These are phyloP conservation scores for Melastoma candidum DNA, from an alignment of 441 rosid genomes.

Conservation along the genomic window DNA sequence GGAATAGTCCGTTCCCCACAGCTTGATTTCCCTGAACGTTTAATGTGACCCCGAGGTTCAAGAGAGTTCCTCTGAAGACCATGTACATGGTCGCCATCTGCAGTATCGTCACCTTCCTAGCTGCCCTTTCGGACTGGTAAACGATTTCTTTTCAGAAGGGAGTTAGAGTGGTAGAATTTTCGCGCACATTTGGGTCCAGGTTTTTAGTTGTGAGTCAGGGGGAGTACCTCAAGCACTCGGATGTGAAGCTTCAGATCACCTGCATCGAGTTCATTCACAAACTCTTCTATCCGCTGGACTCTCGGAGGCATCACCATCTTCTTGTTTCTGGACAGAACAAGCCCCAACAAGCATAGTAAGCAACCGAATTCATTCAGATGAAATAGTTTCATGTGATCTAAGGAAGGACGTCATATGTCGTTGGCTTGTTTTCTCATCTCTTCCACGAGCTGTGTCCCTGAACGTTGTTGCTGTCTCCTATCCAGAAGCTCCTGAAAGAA, in stretches of 20 bases:
- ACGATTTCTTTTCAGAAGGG: conserved; percentile 2
- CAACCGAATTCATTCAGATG: too few relatives aligned
- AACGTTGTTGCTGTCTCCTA: conserved; percentile 32
- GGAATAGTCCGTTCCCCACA: conserved; percentile 64
- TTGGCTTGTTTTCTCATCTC: conserved; percentile 82
- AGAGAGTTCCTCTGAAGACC: conserved; percentile 71
- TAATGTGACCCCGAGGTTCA: conserved; percentile 71
- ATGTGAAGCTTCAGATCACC: conserved; percentile 93
- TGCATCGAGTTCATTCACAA: conserved; percentile 76
- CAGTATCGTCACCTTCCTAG: conserved; percentile 67
- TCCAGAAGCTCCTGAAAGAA: conserved; percentile 74
- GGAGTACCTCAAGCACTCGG: conserved; percentile 81
- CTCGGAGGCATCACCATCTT: conserved; percentile 83
- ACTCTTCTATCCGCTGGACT: conserved; percentile 79
- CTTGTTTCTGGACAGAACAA: conserved; percentile 60
- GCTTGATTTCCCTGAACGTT: conserved; percentile 50
- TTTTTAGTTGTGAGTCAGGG: background rate
- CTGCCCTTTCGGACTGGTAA: conserved; percentile 84
- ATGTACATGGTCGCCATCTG: conserved; percentile 92
- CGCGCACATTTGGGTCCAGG: background rate
- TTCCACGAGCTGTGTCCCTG: conserved; percentile 62
- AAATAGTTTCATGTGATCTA: too few relatives aligned
- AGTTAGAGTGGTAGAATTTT: background rate
- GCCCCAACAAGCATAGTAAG: background rate
- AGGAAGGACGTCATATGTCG: conserved; percentile 36